Conservation (phyloP, 1,139 yeast genomes). For the Debaryomyces coudertii region DNA sequence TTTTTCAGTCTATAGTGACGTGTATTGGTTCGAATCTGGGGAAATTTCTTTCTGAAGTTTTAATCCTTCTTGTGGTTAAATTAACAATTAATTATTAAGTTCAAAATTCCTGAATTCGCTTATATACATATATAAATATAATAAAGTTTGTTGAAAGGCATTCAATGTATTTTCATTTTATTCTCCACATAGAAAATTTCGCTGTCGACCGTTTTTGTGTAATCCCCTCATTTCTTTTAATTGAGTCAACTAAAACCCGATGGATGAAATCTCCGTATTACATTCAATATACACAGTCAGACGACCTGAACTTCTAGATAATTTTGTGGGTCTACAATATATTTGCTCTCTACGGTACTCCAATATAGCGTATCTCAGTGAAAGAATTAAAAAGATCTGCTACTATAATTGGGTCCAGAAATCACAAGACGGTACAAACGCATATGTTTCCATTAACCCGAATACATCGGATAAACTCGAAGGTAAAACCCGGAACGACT, state of each 20-base stretch:
- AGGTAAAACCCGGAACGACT: not conserved
- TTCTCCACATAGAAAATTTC: constrained; percentile 9
- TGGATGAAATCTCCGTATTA: not conserved
- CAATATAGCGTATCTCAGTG: too few relatives aligned
- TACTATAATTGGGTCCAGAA: too few relatives aligned
- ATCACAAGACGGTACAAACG: constrained; percentile 7
- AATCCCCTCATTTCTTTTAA: constrained; percentile 5
- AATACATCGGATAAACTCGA: constrained; percentile 1
- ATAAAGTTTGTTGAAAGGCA: not conserved
- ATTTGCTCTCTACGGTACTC: not conserved
- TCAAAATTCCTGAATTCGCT: not conserved
- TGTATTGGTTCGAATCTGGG: constrained; percentile 3
- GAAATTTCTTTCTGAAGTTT: not conserved
- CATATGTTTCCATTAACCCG: constrained; percentile 1
- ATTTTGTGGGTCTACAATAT: not conserved
- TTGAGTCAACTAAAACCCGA: constrained; percentile 6
- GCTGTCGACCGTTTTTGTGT: constrained; percentile 5
- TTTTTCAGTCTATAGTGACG: constrained; percentile 1
- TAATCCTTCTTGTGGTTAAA: not conserved
- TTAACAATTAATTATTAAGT: not conserved
- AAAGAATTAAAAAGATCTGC: too few relatives aligned
- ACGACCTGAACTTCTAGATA: not conserved
- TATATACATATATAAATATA: constrained; percentile 4
- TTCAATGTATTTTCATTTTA: constrained; percentile 2
- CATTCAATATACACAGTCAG: not conserved